Percentiles rank a stretch among this genome's conserved stretches.
These are phyloP conservation scores for Didymella exigua DNA, from an alignment of 2,329 filamentous ascomycete genomes.

Conservation along the genomic window DNA sequence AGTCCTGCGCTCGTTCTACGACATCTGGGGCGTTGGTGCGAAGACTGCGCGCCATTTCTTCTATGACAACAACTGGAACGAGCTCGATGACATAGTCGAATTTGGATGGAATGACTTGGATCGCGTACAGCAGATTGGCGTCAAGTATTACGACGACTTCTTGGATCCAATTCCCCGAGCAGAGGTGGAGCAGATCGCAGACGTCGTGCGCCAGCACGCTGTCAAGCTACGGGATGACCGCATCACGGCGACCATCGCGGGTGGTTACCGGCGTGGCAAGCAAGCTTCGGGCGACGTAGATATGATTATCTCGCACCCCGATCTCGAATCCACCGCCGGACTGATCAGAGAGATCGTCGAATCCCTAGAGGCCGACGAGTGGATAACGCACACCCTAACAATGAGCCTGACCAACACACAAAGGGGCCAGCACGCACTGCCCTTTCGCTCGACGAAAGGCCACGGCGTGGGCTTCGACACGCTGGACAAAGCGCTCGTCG, in stretches of 20 bases:
- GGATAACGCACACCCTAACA: slow-evolving; percentile 81
- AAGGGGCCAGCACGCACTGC: slow-evolving; percentile 70
- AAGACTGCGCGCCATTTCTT: slow-evolving; percentile 83
- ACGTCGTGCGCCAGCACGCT: slow-evolving; percentile 69
- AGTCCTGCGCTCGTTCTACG: slow-evolving; percentile 72
- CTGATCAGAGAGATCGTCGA: slow-evolving; percentile 75
- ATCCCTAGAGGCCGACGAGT: slow-evolving; percentile 69
- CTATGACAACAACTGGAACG: slow-evolving; percentile 74
- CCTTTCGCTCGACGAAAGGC: slow-evolving; percentile 54
- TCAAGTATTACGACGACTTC: slow-evolving; percentile 94
- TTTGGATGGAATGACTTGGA: slow-evolving; percentile 76
- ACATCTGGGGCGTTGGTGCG: slow-evolving; percentile 91
- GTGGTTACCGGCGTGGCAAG: slow-evolving; percentile 83
- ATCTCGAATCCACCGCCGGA: slow-evolving; percentile 69
- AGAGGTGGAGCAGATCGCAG: slow-evolving; percentile 74
- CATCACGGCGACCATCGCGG: slow-evolving; percentile 70
- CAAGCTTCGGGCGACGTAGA: slow-evolving; percentile 79
- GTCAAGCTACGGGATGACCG: slow-evolving; percentile 61
- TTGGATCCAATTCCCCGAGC: slow-evolving; percentile 69
- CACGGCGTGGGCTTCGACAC: slow-evolving; percentile 75
- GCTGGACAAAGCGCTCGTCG: slow-evolving; percentile 88
- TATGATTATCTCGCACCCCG: slow-evolving; percentile 78
- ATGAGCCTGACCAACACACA: slow-evolving; percentile 73
- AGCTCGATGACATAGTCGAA: slow-evolving; percentile 85
- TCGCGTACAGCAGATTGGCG: slow-evolving; percentile 86